Evolutionary conservation across 1,284 basidiomycete genomes (phyloP).

Genomic region (Takashimella tepidaria): DNA sequence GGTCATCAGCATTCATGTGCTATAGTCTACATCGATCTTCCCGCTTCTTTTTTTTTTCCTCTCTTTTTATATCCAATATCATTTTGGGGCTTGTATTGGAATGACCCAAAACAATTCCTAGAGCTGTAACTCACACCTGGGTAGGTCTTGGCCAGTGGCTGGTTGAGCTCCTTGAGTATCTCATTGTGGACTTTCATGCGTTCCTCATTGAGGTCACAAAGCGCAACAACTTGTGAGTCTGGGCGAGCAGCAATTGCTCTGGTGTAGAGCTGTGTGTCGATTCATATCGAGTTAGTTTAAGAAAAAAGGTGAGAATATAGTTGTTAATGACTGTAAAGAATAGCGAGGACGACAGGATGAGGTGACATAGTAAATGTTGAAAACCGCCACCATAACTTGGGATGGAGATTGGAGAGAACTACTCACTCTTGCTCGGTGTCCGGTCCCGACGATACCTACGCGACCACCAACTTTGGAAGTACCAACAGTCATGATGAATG

Average conservation of each 20-base stretch:
- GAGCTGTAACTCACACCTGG: conserved; percentile 25
- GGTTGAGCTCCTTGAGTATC: conserved; percentile 48
- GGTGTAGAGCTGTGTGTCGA: conserved; percentile 39
- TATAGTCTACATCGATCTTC: no score
- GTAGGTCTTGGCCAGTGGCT: conserved; percentile 32
- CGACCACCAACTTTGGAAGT: conserved; percentile 27
- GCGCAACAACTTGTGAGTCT: conserved; percentile 47
- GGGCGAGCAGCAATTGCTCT: conserved; percentile 28
- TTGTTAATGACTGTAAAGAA: no score
- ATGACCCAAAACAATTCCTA: no score
- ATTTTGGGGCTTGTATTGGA: no score
- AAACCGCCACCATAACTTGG: no score
- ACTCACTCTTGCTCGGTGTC: conserved; percentile 39
- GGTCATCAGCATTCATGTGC: neutral
- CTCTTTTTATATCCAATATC: no score
- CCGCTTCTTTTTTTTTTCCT: no score
- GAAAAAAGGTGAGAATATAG: no score
- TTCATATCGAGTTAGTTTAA: no score
- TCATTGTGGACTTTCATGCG: conserved; percentile 53
- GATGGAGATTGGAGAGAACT: no score
- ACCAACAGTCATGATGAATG: neutral
- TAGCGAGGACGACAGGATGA: no score
- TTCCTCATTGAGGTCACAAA: conserved; percentile 54
- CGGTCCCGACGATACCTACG: conserved; percentile 40
- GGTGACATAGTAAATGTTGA: no score